phyloP scores from a whole-genome alignment of 2,329 filamentous ascomycete species.

The Fusarium marasasianum region DNA sequence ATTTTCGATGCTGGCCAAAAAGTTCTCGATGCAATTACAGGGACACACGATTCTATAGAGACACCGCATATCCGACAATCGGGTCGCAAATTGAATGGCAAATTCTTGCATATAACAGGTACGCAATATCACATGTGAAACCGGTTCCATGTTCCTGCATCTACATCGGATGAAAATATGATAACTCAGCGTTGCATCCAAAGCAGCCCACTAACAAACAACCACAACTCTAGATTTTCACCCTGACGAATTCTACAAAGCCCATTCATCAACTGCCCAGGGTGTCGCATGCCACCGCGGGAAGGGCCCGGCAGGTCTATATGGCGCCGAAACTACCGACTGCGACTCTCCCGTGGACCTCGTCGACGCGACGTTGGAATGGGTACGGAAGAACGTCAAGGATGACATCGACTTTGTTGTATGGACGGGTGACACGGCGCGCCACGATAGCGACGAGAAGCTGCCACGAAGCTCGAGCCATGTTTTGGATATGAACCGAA shows the following conservation, averaged over 20 bases:
- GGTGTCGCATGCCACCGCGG: constrained; percentile 81
- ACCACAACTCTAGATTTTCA: constrained; percentile 77
- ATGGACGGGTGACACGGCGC: constrained; percentile 91
- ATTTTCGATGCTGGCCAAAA: constrained; percentile 31
- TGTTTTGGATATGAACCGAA: constrained; percentile 80
- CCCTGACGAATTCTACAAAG: constrained; percentile 86
- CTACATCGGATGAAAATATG: constrained; percentile 10
- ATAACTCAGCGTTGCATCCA: background rate
- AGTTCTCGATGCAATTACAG: constrained; percentile 25
- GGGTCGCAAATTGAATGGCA: constrained; percentile 68
- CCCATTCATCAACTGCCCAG: constrained; percentile 75
- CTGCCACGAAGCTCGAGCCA: constrained; percentile 79
- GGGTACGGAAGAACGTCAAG: constrained; percentile 81
- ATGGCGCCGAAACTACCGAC: constrained; percentile 85
- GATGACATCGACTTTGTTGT: constrained; percentile 88
- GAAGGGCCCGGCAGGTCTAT: constrained; percentile 78
- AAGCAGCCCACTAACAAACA: constrained; percentile 26
- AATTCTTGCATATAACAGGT: constrained; percentile 92
- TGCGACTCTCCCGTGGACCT: constrained; percentile 87
- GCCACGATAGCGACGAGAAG: constrained; percentile 87
- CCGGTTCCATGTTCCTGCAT: constrained; percentile 13
- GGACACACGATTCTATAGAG: constrained; percentile 14
- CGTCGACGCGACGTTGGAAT: constrained; percentile 88
- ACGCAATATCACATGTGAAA: constrained; percentile 42
- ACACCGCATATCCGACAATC: constrained; percentile 34